phyloP scores from a whole-genome alignment of 352 stramenopile species.

The Globisporangium spiculum region DNA sequence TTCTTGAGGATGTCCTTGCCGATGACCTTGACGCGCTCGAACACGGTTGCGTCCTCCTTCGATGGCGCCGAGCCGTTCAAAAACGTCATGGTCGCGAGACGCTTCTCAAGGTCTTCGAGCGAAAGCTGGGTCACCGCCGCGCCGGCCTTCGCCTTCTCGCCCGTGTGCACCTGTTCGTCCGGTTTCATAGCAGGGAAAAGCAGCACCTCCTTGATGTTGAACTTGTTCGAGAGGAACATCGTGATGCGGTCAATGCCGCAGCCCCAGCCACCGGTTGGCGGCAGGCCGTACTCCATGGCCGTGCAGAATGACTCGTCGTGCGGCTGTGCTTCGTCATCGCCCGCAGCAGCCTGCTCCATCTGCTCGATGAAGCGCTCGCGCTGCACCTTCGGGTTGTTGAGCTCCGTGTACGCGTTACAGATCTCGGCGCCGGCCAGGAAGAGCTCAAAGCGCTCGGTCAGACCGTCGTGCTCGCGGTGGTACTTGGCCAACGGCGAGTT shows the following conservation, averaged over 20 bases:
- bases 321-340: conserved; percentile 83
- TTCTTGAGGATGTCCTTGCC: conserved; percentile 71
- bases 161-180: conserved; percentile 58
- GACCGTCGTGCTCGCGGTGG: conserved; percentile 88
- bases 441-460: conserved; percentile 98
- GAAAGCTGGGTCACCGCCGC: conserved; percentile 6
- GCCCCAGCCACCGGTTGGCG: conserved; percentile 96
- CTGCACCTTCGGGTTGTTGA: conserved; percentile 95
- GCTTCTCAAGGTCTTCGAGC: conserved; percentile 66
- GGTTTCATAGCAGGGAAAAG: conserved; percentile 99
- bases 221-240: conserved; percentile 96
- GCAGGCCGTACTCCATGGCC: conserved; percentile 96
- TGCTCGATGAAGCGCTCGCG: conserved; percentile 82
- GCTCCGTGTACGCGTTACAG: conserved; percentile 99
- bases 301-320: conserved; percentile 95
- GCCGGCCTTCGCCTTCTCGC: conserved; percentile 1
- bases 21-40: conserved; percentile 77
- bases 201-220: conserved; percentile 97
- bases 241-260: conserved; percentile 97
- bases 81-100: conserved; percentile 54
- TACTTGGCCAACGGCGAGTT: conserved; percentile 97
- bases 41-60: conserved; percentile 64
- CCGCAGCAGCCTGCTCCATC: conserved; percentile 71
- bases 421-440: conserved; percentile 96
- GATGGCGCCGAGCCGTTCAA: conserved; percentile 66